Evolutionary conservation across 73 alveolate genomes (phyloP).

Genomic region (Blepharisma stoltei): DNA sequence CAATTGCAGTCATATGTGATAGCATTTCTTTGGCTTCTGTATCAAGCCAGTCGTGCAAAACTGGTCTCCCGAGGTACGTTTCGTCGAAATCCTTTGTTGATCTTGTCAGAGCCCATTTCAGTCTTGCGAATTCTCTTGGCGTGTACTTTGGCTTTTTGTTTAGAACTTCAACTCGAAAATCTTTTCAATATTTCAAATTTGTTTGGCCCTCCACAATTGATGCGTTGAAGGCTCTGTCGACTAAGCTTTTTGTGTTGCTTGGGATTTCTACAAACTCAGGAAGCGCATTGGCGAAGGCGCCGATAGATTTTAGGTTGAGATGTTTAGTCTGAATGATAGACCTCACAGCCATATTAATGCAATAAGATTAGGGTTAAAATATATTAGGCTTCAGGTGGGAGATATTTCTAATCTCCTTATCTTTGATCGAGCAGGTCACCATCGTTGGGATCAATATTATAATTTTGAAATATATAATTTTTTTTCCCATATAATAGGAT

Average conservation of each 20-base stretch:
- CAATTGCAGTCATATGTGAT: conserved; percentile 17
- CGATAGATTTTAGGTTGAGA: not conserved
- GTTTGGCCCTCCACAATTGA: not conserved
- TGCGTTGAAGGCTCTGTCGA: conserved; percentile 1
- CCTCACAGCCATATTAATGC: conserved; percentile 13
- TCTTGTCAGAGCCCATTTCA: not conserved
- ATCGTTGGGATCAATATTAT: no score
- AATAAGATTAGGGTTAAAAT: no score
- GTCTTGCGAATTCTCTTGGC: conserved; percentile 26
- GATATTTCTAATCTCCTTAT: no score
- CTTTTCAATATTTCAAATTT: conserved; percentile 15
- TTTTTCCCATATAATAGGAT: no score
- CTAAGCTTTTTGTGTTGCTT: not conserved
- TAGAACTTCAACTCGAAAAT: conserved; percentile 10
- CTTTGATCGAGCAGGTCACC: no score
- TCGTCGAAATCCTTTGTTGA: not conserved
- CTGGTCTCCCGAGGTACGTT: conserved; percentile 14
- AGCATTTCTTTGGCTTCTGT: not conserved
- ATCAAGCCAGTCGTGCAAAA: conserved; percentile 14
- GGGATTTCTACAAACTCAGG: conserved; percentile 25
- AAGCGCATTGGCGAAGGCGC: not conserved
- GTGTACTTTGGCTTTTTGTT: conserved; percentile 17
- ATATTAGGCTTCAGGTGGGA: no score
- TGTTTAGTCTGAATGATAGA: not conserved
- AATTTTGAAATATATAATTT: no score